Evolutionary conservation across 1,284 basidiomycete species (phyloP).

Genomic region (Psilocybe mexicana): DNA sequence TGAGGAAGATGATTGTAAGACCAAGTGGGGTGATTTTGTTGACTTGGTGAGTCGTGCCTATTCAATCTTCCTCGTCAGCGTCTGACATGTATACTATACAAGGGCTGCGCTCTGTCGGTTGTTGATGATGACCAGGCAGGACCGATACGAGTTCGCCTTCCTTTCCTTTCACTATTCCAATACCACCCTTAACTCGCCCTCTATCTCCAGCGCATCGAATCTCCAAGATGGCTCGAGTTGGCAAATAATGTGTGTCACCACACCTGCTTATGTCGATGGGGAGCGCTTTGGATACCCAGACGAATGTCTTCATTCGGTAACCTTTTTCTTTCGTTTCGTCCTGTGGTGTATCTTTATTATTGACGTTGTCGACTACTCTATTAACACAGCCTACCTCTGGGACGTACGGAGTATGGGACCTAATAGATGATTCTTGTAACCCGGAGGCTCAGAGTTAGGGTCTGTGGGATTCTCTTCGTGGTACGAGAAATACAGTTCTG

Average conservation of each 20-base stretch:
- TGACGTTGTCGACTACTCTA: not conserved
- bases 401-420: slow-evolving; percentile 7
- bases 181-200: not conserved
- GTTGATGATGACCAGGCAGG: not conserved
- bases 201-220: slow-evolving; percentile 25
- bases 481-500: too few relatives aligned
- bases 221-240: slow-evolving; percentile 29
- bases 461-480: not conserved
- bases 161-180: not conserved
- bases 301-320: slow-evolving; percentile 29
- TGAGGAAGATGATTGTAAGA: slow-evolving; percentile 28
- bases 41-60: slow-evolving; percentile 19
- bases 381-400: not conserved
- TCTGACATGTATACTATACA: slow-evolving; percentile 1
- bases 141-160: not conserved
- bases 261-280: slow-evolving; percentile 29
- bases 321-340: not conserved
- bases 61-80: not conserved
- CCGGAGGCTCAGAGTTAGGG: not conserved
- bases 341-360: not conserved
- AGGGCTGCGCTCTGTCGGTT: slow-evolving; percentile 1
- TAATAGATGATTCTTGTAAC: not conserved
- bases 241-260: slow-evolving; percentile 35
- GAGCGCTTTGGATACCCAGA: slow-evolving; percentile 26
- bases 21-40: slow-evolving; percentile 22